These are phyloP conservation scores for Macrocybe gigantea DNA, from an alignment of 768 basidiomycete species.

Conservation along the genomic window DNA sequence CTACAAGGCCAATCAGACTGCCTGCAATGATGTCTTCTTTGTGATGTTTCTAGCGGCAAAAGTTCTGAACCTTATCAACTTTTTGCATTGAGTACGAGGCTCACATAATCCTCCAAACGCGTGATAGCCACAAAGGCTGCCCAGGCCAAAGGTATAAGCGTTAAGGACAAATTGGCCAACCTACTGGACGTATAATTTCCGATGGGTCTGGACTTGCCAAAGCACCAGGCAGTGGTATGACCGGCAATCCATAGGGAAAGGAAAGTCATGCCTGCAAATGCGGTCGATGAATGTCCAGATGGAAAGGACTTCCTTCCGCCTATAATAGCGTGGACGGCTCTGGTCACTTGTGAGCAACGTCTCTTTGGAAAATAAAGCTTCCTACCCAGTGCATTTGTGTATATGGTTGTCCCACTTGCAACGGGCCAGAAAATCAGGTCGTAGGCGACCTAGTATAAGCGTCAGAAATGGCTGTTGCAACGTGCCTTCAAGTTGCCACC, in stretches of 20 bases:
- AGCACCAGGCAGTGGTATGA: slow-evolving; percentile 58
- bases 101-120: slow-evolving; percentile 60
- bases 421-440: slow-evolving; percentile 63
- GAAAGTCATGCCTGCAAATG: slow-evolving; percentile 61
- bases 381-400: slow-evolving; percentile 51
- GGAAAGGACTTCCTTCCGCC: slow-evolving; percentile 62
- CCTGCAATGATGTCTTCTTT: slow-evolving; percentile 67
- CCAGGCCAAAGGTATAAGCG: slow-evolving; percentile 48
- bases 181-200: slow-evolving; percentile 38
- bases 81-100: slow-evolving; percentile 13
- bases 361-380: slow-evolving; percentile 4
- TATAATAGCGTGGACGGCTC: slow-evolving; percentile 29
- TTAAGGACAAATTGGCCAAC: slow-evolving; percentile 38
- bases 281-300: slow-evolving; percentile 64
- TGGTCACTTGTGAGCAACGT: slow-evolving; percentile 6
- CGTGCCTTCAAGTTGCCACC: slow-evolving; percentile 3
- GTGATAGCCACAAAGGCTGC: slow-evolving; percentile 58
- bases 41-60: slow-evolving; percentile 47
- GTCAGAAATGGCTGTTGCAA: slow-evolving; percentile 5
- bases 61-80: background rate
- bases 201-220: slow-evolving; percentile 28
- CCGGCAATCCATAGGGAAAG: slow-evolving; percentile 57
- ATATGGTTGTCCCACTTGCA: slow-evolving; percentile 52
- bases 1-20: slow-evolving; percentile 48
- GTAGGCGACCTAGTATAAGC: slow-evolving; percentile 35